Evolutionary conservation across 2,329 filamentous ascomycete genomes (phyloP).

Genomic region (Ploettnerulaceae sp.): DNA sequence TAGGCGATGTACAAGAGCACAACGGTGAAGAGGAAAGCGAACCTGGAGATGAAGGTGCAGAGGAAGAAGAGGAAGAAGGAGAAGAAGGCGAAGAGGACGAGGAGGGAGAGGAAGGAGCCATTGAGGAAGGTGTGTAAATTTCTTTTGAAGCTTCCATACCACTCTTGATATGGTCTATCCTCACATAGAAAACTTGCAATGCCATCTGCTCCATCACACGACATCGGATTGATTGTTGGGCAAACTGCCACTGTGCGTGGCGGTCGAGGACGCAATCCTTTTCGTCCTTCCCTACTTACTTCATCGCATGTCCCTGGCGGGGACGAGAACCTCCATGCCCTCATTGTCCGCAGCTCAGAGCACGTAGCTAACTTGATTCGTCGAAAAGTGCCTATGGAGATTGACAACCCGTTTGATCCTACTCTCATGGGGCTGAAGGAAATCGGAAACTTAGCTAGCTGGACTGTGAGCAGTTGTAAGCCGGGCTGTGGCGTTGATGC

Average conservation of each 20-base stretch:
- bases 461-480: constrained; percentile 78
- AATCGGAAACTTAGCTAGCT: constrained; percentile 77
- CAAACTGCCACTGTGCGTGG: no score
- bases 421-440: constrained; percentile 60
- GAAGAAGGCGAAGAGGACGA: constrained; percentile 34
- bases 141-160: neutral
- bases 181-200: no score
- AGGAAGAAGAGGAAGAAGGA: constrained; percentile 28
- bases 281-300: no score
- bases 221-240: no score
- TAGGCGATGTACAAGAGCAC: constrained; percentile 18
- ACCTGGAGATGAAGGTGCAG: constrained; percentile 24
- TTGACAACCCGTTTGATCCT: constrained; percentile 44
- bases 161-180: neutral
- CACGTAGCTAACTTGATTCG: constrained; percentile 9
- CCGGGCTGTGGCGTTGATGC: constrained; percentile 74
- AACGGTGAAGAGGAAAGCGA: constrained; percentile 24
- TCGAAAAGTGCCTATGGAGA: constrained; percentile 32
- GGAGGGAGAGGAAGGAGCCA: constrained; percentile 36
- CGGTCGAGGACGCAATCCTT: no score
- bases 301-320: no score
- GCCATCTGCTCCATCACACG: no score
- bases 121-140: constrained; percentile 28
- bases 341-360: neutral
- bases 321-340: no score